A percentile compares a stretch with the other conserved stretches of the same genome.
Conservation (phyloP, 345 rosid genomes). For the Chamaenerion angustifolium region DNA sequence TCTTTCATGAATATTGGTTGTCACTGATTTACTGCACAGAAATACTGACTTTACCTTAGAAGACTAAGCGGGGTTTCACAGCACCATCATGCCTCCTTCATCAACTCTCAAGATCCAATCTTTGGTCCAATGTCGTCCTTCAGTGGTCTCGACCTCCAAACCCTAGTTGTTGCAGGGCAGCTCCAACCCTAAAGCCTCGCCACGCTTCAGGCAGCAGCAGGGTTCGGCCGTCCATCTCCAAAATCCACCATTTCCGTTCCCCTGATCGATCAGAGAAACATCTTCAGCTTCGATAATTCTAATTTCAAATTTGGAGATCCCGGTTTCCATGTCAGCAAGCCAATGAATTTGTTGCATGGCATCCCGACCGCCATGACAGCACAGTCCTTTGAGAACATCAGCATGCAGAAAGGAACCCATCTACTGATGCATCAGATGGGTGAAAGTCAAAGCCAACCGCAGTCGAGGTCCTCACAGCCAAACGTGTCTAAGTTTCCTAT, state of each 20-base stretch:
- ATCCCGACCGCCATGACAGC: conserved; percentile 34
- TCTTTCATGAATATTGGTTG: too few relatives aligned
- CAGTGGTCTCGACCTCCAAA: conserved; percentile 62
- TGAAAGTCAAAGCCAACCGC: too few relatives aligned
- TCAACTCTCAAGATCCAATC: conserved; percentile 45
- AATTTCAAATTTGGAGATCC: conserved; percentile 19
- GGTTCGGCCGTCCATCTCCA: conserved; percentile 43
- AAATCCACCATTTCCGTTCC: conserved; percentile 50
- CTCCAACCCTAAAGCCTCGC: conserved; percentile 73
- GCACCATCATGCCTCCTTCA: conserved; percentile 46
- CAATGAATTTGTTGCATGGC: conserved; percentile 31
- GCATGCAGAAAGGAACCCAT: conserved; percentile 9
- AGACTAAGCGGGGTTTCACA: conserved; percentile 80
- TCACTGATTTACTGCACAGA: conserved; percentile 25
- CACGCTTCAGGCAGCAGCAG: conserved; percentile 61
- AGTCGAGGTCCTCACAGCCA: conserved; percentile 7
- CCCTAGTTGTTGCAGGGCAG: conserved; percentile 59
- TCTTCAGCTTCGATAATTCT: conserved; percentile 62
- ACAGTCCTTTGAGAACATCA: conserved; percentile 16
- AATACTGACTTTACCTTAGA: conserved; percentile 87
- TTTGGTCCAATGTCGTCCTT: conserved; percentile 46
- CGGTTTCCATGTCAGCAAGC: conserved; percentile 45
- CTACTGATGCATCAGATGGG: conserved; percentile 2
- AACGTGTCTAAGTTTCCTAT: conserved; percentile 29
- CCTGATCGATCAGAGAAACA: conserved; percentile 56